Base-by-base conservation (phyloP, 345 rosid species). In the Noccaea bulbosa region DNA sequence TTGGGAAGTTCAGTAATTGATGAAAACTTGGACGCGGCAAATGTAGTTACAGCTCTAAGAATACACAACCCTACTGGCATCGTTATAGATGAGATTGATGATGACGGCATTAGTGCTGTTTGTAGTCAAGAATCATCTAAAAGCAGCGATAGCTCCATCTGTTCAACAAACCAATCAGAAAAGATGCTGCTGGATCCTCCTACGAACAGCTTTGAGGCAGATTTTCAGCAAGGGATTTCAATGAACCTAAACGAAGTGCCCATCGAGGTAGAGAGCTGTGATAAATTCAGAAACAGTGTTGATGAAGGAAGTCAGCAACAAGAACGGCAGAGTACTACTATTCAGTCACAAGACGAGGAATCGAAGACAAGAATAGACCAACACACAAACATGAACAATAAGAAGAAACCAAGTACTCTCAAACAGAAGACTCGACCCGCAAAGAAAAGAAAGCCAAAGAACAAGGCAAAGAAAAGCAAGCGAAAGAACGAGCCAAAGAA, bases 61-160 rank as follows among this genome's bases (percentile, higher is more conserved):
- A 49, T 60, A 58, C 62, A 74, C 55, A 83, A 77, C 65, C 87
- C 77, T 62, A 75, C 62, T 74, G 81, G 88, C 7, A 73, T 88
- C 69, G 80, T 82, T 7, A 22, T 82, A 46, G 80, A 70, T 17
- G 82, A 80, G 43, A 43, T 41, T 54, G 70, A 57, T 35, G 81
- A 57, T 20, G 80, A 85, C 40, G 70, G 61, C 53, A 41, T 1
- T 14, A 85, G 82, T 71, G 82, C 57, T 32, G 73, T 77, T 69
- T 75, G 75, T 79, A 78, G 84, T 57, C 64, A 84, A 8, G 82
- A 72, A 69, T 64, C 71, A 35, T 71, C 77, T 27, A 76, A 70
- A 79, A 62, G 77, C 74, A 56, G 40, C 39, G 69, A 52, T 24
- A 52, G 38, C 5, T 44, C 55, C 55, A 45, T 54, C 8, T 34